Base-by-base conservation (phyloP, 179 eudicot genomes). In the Vitellaria paradoxa region DNA sequence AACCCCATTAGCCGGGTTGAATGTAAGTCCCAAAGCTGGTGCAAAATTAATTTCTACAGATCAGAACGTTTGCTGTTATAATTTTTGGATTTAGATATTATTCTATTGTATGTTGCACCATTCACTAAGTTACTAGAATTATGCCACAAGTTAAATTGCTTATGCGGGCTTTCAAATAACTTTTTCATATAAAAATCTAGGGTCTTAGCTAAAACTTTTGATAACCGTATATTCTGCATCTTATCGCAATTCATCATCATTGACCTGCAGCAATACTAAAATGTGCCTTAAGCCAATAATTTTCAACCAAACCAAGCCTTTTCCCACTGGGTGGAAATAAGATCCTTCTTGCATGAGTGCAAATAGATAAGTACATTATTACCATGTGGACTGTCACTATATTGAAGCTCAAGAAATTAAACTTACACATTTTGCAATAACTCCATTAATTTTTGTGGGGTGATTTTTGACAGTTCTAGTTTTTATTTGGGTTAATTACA, bases 1-100 rank as follows among this genome's bases (percentile, higher is more conserved):
- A 30, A 86, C 91, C 77, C 89, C 86, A 68, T 78, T 88, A 72
- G 86, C 91, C 72, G 91, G 89, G 67, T 82, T 88, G 57, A 77
- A 79, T 42, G 91, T 88, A 81, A 84, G 86, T 81, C 26, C 76
- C 70, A 52, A 20, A 18, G 56, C 52, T 72, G 75, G 30, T 57
- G 2, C 57, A 30, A 24, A 42, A 57, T 57, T 59, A 12, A 15
- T 70, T 26, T 57, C 62, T 70, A 0, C 0, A 7, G 62, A 0
- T 70, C 21, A 70, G 26, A 3, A 7, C 18, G 14, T 52, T 72
- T 37, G 15, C 18, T 56, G 64, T 26, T 15, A 17, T 55, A n/a
- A 40, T 72, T 12, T 12, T 18, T 57, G 30, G 6, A 40, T 21
- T 57, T 56, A 72, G 76, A 57, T 53, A 24, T 53, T 21, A 40